phyloP scores from a whole-genome alignment of 108 stramenopile genomes.

The Nitzschia sp. region DNA sequence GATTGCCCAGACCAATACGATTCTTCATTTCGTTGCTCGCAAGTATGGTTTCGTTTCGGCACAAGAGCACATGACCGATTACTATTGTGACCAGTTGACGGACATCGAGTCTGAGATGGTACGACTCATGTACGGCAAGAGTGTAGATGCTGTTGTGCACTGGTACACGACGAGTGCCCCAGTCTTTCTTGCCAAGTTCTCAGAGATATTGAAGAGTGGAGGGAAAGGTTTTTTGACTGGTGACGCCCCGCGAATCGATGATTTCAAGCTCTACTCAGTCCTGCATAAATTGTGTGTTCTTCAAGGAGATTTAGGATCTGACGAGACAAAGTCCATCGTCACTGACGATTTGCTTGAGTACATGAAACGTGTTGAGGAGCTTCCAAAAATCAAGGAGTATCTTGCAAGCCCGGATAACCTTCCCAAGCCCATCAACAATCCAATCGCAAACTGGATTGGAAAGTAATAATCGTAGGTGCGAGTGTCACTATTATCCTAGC shows the following conservation, averaged over 20 bases:
- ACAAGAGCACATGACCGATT: slow-evolving; percentile 18
- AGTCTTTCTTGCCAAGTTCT: background rate
- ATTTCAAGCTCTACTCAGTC: slow-evolving; percentile 33
- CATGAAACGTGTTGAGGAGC: slow-evolving; percentile 18
- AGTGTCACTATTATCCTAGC: too few species aligned
- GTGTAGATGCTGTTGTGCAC: slow-evolving; percentile 1
- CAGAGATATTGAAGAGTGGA: background rate
- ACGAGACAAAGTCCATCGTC: slow-evolving; percentile 12
- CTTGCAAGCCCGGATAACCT: slow-evolving; percentile 16
- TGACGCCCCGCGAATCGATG: slow-evolving; percentile 8
- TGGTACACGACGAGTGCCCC: slow-evolving; percentile 19
- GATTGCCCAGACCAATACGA: slow-evolving; percentile 20
- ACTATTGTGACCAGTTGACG: slow-evolving; percentile 16
- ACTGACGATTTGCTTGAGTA: slow-evolving; percentile 8
- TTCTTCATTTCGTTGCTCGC: slow-evolving; percentile 26
- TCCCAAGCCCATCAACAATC: slow-evolving; percentile 21
- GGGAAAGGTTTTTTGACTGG: slow-evolving; percentile 13
- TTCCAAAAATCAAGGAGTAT: slow-evolving; percentile 18
- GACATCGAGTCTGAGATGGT: slow-evolving; percentile 19
- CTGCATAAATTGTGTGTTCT: slow-evolving; percentile 12
- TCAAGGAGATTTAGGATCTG: slow-evolving; percentile 17
- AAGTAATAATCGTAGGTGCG: too few species aligned
- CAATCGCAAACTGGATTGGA: slow-evolving; percentile 27
- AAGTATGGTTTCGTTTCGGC: slow-evolving; percentile 9
- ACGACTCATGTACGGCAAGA: slow-evolving; percentile 5